These are phyloP conservation scores for Persicaria maculosa DNA, from an alignment of 148 eudicot species.

Conservation along the genomic window DNA sequence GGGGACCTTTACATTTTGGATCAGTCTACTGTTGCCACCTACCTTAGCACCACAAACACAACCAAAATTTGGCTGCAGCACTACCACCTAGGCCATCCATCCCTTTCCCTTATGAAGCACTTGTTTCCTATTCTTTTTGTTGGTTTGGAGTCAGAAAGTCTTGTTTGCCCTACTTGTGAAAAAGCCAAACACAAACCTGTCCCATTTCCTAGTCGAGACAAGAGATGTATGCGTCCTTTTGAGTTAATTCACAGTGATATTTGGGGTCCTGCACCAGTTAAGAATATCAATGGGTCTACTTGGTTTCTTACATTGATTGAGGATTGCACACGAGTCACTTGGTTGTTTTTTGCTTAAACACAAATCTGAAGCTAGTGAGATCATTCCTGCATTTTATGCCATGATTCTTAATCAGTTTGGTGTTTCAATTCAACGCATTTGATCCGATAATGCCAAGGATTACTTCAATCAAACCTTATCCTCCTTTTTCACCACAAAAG, in stretches of 20 bases:
- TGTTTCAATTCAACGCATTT: too few species aligned
- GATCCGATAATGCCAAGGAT: neutral
- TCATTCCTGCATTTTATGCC: too few species aligned
- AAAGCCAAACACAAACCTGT: neutral
- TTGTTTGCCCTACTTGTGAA: neutral
- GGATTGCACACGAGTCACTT: neutral
- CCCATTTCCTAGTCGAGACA: neutral
- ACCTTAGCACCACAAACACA: neutral
- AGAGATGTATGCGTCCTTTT: neutral
- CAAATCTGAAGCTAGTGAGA: too few species aligned
- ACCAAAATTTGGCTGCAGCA: neutral
- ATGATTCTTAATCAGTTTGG: too few species aligned
- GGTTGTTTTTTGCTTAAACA: neutral
- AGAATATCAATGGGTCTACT: neutral
- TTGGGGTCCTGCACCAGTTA: neutral
- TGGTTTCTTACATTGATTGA: neutral
- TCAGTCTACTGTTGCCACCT: neutral
- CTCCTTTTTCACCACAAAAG: neutral
- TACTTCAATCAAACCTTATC: neutral
- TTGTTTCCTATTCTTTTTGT: too few species aligned
- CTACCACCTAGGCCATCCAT: neutral
- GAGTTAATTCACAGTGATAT: neutral
- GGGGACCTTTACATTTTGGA: neutral
- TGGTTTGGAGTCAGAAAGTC: neutral
- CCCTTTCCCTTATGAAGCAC: neutral